Conservation (phyloP, 495 filamentous ascomycete genomes). For the Copromyces sp. region DNA sequence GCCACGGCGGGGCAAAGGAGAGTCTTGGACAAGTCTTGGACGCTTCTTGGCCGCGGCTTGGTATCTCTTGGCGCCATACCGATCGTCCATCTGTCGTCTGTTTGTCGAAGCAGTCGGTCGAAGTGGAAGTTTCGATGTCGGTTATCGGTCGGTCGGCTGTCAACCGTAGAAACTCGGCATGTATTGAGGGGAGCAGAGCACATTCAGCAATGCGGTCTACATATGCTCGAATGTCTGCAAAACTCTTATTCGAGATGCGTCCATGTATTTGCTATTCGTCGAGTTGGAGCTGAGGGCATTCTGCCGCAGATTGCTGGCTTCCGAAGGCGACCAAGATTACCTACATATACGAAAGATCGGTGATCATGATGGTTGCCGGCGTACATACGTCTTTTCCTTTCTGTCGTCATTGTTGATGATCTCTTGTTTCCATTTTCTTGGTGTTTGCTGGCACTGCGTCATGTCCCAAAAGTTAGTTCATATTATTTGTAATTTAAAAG, state of each 20-base stretch:
- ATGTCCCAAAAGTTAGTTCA: background rate
- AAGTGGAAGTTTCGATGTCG: too few species aligned
- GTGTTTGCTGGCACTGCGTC: background rate
- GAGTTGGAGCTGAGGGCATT: background rate
- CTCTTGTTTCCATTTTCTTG: background rate
- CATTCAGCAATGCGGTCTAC: background rate
- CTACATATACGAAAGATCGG: background rate
- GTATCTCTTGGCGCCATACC: background rate
- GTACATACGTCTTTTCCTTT: background rate
- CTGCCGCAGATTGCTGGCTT: background rate
- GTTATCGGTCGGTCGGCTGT: background rate
- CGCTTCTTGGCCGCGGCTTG: background rate
- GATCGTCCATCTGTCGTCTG: background rate
- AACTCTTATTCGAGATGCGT: background rate
- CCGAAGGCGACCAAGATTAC: background rate
- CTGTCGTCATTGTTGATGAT: background rate
- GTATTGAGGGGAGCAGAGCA: background rate
- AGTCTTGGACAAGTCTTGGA: background rate
- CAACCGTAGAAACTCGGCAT: background rate
- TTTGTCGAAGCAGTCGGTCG: background rate
- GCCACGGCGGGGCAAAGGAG: background rate
- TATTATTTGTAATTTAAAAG: background rate
- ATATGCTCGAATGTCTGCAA: background rate
- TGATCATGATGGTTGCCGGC: background rate
- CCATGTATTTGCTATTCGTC: background rate